A percentile compares a stretch with the other conserved stretches of the same genome.
Conservation (phyloP, 2,329 filamentous ascomycete genomes). For the Ceratocystis cacaofunesta region DNA sequence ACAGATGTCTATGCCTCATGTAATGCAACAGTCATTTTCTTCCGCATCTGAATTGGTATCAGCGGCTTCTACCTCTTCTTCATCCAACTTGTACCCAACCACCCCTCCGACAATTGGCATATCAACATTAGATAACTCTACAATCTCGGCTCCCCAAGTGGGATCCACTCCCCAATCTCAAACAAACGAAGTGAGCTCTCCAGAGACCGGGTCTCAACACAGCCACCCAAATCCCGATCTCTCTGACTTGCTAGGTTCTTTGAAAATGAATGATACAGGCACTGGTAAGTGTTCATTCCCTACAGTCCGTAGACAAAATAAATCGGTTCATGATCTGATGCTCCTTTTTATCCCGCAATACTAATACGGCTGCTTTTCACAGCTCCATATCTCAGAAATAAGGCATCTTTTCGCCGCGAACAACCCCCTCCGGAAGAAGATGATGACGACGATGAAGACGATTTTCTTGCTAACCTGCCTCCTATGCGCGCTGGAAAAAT, state of each 20-base stretch:
- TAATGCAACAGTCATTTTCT: conserved; percentile 8
- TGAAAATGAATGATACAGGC: conserved; percentile 76
- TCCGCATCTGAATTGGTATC: background rate
- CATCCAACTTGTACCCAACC: conserved; percentile 12
- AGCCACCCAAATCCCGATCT: conserved; percentile 59
- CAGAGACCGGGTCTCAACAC: conserved; percentile 40
- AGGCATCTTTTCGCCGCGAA: conserved; percentile 34
- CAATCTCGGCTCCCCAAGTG: conserved; percentile 3
- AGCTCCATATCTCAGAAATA: conserved; percentile 75
- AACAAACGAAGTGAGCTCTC: conserved; percentile 23
- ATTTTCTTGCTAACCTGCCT: conserved; percentile 57
- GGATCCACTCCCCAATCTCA: conserved; percentile 9
- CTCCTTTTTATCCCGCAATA: background rate
- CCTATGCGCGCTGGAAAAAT: conserved; percentile 56
- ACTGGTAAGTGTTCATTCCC: conserved; percentile 45
- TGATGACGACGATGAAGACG: conserved; percentile 56
- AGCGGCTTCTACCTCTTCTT: background rate
- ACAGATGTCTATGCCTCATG: background rate
- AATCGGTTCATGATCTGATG: background rate
- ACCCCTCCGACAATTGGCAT: conserved; percentile 13
- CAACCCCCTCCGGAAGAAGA: conserved; percentile 55
- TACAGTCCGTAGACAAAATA: background rate
- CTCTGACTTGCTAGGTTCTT: conserved; percentile 65
- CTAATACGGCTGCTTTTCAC: conserved; percentile 7
- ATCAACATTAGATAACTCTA: conserved; percentile 2